Evolutionary conservation across 1,284 basidiomycete species (phyloP), one percentile per base, ranked within the genome.

Genomic region (Puccinia novopanici): DNA sequence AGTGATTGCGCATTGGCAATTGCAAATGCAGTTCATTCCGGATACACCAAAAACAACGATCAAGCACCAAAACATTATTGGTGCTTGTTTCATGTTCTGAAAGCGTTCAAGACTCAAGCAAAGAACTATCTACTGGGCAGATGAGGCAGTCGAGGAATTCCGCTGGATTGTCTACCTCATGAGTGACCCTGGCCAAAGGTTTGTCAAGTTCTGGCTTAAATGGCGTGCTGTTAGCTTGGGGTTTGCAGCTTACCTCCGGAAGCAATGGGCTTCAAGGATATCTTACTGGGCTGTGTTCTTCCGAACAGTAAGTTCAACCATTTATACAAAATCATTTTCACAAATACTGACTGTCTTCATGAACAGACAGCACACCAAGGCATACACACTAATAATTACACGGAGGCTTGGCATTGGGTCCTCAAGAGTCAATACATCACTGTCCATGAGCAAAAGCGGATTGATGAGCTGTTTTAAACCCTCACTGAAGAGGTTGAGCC

Each of bases 41-140:
- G 22, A 3, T 65, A 65, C 40, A 15, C 8, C 12, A n/a, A n/a
- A n/a, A 27, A 37, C 24, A 5, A 10, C 15, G n/a, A 37, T 10
- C n/a, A 57, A 27, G 34, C 61, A 19, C 30, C 34, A 3, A 37
- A 40, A 2, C 61, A 65, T 24, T 65, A 65, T 24, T 65, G 61
- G 61, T 65, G 61, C 34, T 40, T 65, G 34, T 65, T 65, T 34
- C 61, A 65, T 6, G 61, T 65, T n/a, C 61, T 57, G 22, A 65
- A 65, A 6, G 61, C 61, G 2, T 65, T 65, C 61, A 65, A 65
- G 17, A 40, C 12, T 9, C 30, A 65, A n/a, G 61, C 40, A 8
- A 65, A 37, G 30, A 65, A 3, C 13, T 65, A 27, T 24, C 61
- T 65, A 65, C 30, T n/a, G 30, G 15, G 30, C 34, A 3, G 34